Evolutionary conservation across 164 flowering plant genomes (phyloP).

Genomic region (Vitis vinifera): DNA sequence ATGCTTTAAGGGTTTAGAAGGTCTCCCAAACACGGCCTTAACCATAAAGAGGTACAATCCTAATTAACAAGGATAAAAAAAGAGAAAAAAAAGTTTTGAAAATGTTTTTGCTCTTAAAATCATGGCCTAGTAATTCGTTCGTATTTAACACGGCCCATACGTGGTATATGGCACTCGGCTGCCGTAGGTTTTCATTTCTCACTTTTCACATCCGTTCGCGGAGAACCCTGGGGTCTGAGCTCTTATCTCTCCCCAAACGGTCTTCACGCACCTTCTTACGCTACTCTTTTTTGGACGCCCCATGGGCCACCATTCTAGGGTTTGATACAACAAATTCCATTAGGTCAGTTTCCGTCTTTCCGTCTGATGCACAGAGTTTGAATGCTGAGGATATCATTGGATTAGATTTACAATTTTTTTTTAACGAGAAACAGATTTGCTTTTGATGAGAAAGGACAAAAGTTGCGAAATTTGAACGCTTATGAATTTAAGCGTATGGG

Average conservation of each 20-base stretch:
- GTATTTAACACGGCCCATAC: no score
- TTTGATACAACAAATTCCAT: not conserved
- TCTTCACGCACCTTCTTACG: slow-evolving; percentile 3
- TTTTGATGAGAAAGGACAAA: no score
- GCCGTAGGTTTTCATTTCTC: no score
- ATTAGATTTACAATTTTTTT: not conserved
- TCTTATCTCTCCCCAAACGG: slow-evolving; percentile 5
- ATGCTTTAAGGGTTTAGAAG: no score
- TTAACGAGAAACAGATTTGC: not conserved
- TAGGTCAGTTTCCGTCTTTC: not conserved
- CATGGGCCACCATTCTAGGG: not conserved
- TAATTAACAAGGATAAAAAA: no score
- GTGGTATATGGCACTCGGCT: not conserved
- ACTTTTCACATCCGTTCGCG: not conserved
- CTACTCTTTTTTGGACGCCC: not conserved
- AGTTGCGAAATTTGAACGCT: no score
- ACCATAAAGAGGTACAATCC: no score
- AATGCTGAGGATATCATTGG: not conserved
- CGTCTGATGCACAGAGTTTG: not conserved
- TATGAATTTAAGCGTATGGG: no score
- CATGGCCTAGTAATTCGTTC: no score
- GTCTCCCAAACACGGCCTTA: no score
- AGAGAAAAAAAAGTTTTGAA: no score
- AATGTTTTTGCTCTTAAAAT: no score
- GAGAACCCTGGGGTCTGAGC: not conserved